These are phyloP conservation scores for Wickerhamiella spandovensis DNA, from an alignment of 805 yeast species.

Conservation along the genomic window DNA sequence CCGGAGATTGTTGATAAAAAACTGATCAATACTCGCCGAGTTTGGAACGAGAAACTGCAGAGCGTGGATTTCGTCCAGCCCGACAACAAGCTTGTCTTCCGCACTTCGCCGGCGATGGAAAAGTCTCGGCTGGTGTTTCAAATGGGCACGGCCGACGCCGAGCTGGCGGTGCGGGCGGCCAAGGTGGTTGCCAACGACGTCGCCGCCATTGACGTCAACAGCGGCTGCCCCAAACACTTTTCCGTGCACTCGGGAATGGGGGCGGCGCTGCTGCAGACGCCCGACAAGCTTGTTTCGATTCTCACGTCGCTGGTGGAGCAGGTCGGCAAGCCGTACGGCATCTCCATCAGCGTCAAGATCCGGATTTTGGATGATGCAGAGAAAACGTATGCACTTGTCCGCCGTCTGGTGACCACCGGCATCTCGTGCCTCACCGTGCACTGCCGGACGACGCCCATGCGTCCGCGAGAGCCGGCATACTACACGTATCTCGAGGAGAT, in stretches of 20 bases:
- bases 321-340: constrained; percentile 63
- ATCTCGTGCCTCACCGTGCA: constrained; percentile 78
- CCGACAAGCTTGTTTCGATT: constrained; percentile 63
- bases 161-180: constrained; percentile 82
- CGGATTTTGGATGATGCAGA: constrained; percentile 55
- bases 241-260: constrained; percentile 96
- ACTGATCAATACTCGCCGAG: constrained; percentile 54
- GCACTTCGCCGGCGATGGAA: constrained; percentile 57
- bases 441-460: constrained; percentile 80
- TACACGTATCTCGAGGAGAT: constrained; percentile 55
- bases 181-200: constrained; percentile 70
- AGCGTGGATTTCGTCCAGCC: constrained; percentile 26
- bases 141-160: constrained; percentile 76
- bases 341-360: constrained; percentile 85
- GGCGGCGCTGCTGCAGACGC: constrained; percentile 74
- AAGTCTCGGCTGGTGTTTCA: constrained; percentile 66
- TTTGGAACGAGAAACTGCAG: constrained; percentile 33
- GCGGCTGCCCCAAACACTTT: constrained; percentile 96
- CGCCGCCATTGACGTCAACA: constrained; percentile 83
- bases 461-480: constrained; percentile 65
- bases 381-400: constrained; percentile 47
- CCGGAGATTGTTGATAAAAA: constrained; percentile 91
- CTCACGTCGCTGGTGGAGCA: constrained; percentile 53
- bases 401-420: constrained; percentile 56
- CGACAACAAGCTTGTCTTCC: constrained; percentile 43